Conservation (phyloP, 176 grass and related monocot genomes). For the Eragrostis curvula region DNA sequence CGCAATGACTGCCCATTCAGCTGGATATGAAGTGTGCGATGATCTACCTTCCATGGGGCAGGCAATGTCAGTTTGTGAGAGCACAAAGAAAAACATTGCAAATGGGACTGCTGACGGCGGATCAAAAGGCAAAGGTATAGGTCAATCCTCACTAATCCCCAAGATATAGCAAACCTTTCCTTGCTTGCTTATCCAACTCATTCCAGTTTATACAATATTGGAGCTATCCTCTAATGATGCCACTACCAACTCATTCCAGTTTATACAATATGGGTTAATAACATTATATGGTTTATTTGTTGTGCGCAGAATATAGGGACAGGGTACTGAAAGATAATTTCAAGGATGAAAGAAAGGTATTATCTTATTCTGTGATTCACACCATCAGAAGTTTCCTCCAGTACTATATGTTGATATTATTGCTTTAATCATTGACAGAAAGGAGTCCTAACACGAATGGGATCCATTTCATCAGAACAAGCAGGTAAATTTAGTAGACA, state of each 20-base stretch:
- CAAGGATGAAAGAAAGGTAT: constrained; percentile 66
- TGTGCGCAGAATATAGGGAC: constrained; percentile 55
- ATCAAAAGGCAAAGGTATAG: constrained; percentile 61
- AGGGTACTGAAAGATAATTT: constrained; percentile 50
- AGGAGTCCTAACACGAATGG: constrained; percentile 50
- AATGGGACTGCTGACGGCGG: constrained; percentile 53
- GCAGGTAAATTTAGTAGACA: constrained; percentile 41
- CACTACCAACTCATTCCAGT: too few species aligned
- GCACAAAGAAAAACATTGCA: constrained; percentile 43
- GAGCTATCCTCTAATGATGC: neutral
- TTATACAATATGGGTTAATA: constrained; percentile 33
- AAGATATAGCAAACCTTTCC: neutral
- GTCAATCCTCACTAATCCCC: neutral
- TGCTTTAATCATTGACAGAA: constrained; percentile 51
- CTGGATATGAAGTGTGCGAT: constrained; percentile 68
- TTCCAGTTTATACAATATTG: neutral
- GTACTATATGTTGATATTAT: constrained; percentile 13
- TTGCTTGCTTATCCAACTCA: neutral
- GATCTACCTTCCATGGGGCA: constrained; percentile 50
- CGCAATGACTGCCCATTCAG: constrained; percentile 50
- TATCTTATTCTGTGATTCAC: neutral
- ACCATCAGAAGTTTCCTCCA: neutral
- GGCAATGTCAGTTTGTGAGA: constrained; percentile 57
- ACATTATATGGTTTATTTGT: constrained; percentile 32
- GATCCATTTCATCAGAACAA: constrained; percentile 64